A percentile compares a stretch with the other conserved stretches of the same genome.
Evolutionary conservation across 306 rosid genomes (phyloP).

Genomic region (Potentilla sterilis): DNA sequence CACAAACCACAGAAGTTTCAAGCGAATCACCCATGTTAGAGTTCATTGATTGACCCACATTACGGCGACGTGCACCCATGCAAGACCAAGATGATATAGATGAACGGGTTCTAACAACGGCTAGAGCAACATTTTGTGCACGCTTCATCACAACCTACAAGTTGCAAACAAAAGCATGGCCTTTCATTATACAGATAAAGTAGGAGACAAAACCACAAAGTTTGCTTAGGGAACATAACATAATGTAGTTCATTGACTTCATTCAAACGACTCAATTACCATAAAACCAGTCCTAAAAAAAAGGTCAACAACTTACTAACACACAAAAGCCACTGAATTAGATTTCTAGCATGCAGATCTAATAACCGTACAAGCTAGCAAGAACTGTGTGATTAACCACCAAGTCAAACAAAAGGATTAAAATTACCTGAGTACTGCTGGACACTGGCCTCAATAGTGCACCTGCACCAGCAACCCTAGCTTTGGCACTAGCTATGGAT

Average conservation of each 20-base stretch:
- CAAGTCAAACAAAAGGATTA: constrained; percentile 10
- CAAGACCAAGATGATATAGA: constrained; percentile 92
- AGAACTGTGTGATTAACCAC: background rate
- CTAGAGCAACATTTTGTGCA: constrained; percentile 90
- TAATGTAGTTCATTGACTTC: background rate
- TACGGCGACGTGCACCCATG: constrained; percentile 91
- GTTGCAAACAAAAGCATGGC: constrained; percentile 23
- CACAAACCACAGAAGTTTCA: constrained; percentile 45
- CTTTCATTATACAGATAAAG: constrained; percentile 6
- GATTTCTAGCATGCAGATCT: background rate
- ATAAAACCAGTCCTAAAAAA: background rate
- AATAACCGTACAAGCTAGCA: background rate
- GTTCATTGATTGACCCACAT: constrained; percentile 38
- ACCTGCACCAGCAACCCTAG: constrained; percentile 87
- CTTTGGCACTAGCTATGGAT: constrained; percentile 87
- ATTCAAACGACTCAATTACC: constrained; percentile 8
- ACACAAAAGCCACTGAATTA: background rate
- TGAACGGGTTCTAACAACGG: constrained; percentile 89
- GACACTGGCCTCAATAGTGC: constrained; percentile 84
- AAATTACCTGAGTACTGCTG: constrained; percentile 81
- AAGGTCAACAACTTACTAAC: background rate
- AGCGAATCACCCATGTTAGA: constrained; percentile 41
- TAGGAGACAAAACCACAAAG: constrained; percentile 1
- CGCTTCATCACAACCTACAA: constrained; percentile 84
- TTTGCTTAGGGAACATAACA: background rate